A percentile compares a stretch with the other conserved stretches of the same genome.
Evolutionary conservation across 345 rosid species (phyloP).

Genomic region (Pugionium cornutum): DNA sequence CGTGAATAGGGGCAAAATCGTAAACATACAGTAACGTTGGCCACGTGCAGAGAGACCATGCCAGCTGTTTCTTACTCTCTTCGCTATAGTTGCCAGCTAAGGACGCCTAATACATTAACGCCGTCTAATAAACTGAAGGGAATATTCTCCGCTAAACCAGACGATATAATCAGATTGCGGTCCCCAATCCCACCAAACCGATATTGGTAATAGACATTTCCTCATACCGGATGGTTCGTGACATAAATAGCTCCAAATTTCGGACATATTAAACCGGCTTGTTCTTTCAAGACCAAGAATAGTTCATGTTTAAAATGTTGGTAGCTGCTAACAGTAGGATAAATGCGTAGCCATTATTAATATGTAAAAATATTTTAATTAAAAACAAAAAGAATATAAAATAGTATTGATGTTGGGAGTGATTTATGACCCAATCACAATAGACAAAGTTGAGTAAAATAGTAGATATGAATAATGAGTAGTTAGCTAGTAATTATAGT

Average conservation of each 20-base stretch:
- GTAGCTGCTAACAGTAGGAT: too few relatives aligned
- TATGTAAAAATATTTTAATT: too few relatives aligned
- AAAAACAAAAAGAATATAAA: too few relatives aligned
- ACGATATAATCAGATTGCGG: conserved; percentile 17
- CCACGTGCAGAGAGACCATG: conserved; percentile 41
- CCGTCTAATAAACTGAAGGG: conserved; percentile 25
- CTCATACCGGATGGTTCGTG: conserved; percentile 33
- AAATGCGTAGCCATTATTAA: too few relatives aligned
- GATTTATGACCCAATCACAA: conserved; percentile 24
- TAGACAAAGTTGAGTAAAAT: conserved; percentile 15
- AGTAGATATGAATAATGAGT: conserved; percentile 4
- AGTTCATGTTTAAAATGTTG: too few relatives aligned
- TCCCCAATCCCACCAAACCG: conserved; percentile 25
- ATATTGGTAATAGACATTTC: conserved; percentile 25
- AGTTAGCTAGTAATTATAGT: conserved; percentile 14
- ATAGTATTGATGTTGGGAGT: conserved; percentile 1
- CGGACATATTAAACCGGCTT: conserved; percentile 26
- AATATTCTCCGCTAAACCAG: conserved; percentile 10
- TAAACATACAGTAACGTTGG: neutral
- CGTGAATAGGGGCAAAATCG: conserved; percentile 12
- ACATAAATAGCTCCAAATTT: conserved; percentile 27
- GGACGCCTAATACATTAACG: conserved; percentile 39
- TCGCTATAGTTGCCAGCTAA: conserved; percentile 39
- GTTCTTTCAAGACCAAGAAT: neutral
- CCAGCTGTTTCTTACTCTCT: conserved; percentile 41